These are phyloP conservation scores for Kickxella alabastrina DNA, from an alignment of 192 early-diverging fungal species.

Conservation along the genomic window DNA sequence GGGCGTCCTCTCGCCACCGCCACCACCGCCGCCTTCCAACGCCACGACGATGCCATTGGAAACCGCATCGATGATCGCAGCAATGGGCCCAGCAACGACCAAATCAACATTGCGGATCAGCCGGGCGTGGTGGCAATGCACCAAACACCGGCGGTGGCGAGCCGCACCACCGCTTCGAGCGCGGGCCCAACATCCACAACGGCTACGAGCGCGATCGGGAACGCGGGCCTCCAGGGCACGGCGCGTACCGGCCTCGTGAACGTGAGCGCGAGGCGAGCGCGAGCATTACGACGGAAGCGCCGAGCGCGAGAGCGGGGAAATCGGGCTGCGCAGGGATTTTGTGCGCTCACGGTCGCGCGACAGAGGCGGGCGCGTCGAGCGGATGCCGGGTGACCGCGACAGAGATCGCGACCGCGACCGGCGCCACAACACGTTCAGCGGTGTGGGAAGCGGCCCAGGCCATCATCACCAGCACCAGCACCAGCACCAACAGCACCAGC, in stretches of 20 bases:
- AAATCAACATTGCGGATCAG: too few species aligned
- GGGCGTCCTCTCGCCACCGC: conserved; percentile 5
- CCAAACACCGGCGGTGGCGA: neutral
- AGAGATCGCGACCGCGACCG: conserved; percentile 12
- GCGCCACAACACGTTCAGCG: conserved; percentile 22
- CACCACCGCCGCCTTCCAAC: conserved; percentile 7
- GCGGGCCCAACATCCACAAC: conserved; percentile 1
- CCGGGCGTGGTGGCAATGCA: neutral
- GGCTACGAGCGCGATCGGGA: neutral
- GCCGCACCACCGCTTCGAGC: neutral
- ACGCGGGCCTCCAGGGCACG: neutral
- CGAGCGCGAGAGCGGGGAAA: conserved; percentile 41
- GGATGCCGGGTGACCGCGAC: conserved; percentile 4
- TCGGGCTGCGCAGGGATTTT: conserved; percentile 14
- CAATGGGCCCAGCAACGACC: too few species aligned
- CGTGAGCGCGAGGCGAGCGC: conserved; percentile 1
- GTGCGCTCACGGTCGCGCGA: conserved; percentile 32
- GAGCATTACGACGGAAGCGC: neutral
- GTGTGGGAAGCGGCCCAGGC: neutral
- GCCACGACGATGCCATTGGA: too few species aligned
- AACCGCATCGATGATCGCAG: neutral
- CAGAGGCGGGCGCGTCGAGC: conserved; percentile 12
- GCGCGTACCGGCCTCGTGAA: conserved; percentile 16
- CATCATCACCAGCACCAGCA: conserved; percentile 1
- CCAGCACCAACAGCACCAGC: too few species aligned